A percentile compares a stretch with the other conserved stretches of the same genome.
phyloP scores from a whole-genome alignment of 208 protist species.

The Herpetomonas samuelpessoai region DNA sequence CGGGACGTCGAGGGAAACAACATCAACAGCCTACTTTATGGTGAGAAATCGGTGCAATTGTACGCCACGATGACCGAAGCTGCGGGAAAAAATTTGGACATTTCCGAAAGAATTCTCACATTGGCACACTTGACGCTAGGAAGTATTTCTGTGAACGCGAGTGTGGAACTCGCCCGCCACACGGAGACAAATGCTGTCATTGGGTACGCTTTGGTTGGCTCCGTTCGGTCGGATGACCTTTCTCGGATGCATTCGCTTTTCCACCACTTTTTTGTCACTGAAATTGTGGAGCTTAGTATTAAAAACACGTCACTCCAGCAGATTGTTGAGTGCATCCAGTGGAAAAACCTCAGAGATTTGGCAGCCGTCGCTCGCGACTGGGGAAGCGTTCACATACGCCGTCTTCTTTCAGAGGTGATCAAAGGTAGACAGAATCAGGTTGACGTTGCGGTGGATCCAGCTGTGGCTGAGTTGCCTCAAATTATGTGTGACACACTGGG shows the following conservation, averaged over 20 bases:
- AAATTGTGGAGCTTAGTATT: constrained; percentile 30
- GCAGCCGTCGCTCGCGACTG: constrained; percentile 36
- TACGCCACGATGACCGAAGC: constrained; percentile 58
- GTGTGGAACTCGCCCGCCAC: constrained; percentile 33
- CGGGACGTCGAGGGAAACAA: constrained; percentile 56
- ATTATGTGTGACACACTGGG: constrained; percentile 48
- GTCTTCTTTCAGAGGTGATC: constrained; percentile 50
- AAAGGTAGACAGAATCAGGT: constrained; percentile 38
- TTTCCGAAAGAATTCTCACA: constrained; percentile 34
- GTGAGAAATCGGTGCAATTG: constrained; percentile 51
- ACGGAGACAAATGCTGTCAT: constrained; percentile 31
- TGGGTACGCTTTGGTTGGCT: constrained; percentile 53
- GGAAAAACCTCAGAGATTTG: constrained; percentile 59
- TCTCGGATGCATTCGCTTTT: constrained; percentile 45
- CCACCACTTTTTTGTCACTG: constrained; percentile 50
- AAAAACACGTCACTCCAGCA: constrained; percentile 39
- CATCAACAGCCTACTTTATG: constrained; percentile 55
- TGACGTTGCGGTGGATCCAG: constrained; percentile 50
- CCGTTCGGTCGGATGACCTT: constrained; percentile 44
- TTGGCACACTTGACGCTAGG: constrained; percentile 54
- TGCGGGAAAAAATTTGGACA: constrained; percentile 42
- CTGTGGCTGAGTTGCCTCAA: constrained; percentile 43
- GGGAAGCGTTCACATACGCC: constrained; percentile 39
- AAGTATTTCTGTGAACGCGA: constrained; percentile 42
- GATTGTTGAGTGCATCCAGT: constrained; percentile 52